Evolutionary conservation across 2,329 filamentous ascomycete species (phyloP), one percentile per base, ranked within the genome.

Genomic region (Helotiales sp.): DNA sequence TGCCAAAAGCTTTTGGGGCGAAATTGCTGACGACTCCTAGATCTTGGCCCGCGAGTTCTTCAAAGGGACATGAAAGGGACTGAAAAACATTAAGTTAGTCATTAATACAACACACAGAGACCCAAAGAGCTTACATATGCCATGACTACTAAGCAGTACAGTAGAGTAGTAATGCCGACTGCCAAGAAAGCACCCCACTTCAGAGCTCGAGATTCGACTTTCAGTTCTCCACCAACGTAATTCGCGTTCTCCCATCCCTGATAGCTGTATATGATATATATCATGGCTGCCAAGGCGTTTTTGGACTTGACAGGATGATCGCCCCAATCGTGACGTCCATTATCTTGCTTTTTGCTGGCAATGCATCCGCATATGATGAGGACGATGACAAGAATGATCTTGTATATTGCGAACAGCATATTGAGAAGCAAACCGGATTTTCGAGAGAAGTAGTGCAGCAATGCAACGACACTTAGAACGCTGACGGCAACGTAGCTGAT

Each of bases 211-310:
- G 30, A 22, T n/a, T 30, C 27, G 17, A 33, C 33, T 34, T 25
- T n/a, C n/a, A 59, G 47, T 29, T 59, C 57, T 5, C 57, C 52
- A 40, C 27, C 52, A n/a, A 59, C 55, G 42, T 48, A 55, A 10
- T 40, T 59, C 5, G 52, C 57, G 38, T 59, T 59, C 25, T 59
- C 57, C 52, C 52, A 59, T 17, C 57, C 57, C 30, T 27, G 12
- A 22, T 46, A 59, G 17, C 33, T 33, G 22, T 40, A 59, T 5
- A 59, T 19, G n/a, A 59, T 46, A 7, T 33, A 44, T 5, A 55
- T n/a, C 10, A 55, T 25, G 31, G 34, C 52, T 4, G 36, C 29
- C 10, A 51, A 17, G 9, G 30, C 30, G 15, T 51, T n/a, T 19
- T 9, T 9, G 15, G 30, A 15, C 10, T 24, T 24, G 12, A 13